Evolutionary conservation across 2,329 filamentous ascomycete genomes (phyloP), one percentile per base, ranked within the genome.

Genomic region (Sordariomycetes sp.): DNA sequence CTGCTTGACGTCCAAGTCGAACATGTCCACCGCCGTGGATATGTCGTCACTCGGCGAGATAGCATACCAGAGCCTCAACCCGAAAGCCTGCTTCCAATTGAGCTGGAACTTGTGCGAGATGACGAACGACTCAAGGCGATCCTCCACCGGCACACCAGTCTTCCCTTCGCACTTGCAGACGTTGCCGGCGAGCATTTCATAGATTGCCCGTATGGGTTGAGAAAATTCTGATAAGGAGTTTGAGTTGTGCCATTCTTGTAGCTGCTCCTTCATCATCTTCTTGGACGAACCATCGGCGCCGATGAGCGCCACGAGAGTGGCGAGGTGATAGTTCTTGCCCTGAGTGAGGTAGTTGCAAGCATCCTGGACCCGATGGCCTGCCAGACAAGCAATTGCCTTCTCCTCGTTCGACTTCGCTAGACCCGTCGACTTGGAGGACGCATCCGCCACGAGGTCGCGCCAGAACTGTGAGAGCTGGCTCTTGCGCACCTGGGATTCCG

Each of bases 41-140:
- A 96, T 77, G 39, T 83, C 79, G 52, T 90, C 86, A 45, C 84
- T 77, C 36, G 80, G 75, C 2, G 81, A 77, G 48, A 84, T 87
- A 52, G 85, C 85, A 68, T 96, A 99, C 88, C 90, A 97, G 1
- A 99, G 76, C 51, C 91, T 84, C 54, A 99, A 77, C 12, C 89
- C 92, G 69, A 99, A 96, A 0, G 91, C 86, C 66, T 95, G 91
- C 68, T 89, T 85, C 94, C 94, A 99, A 67, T 95, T 88, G 39
- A 99, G 76, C 4, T 83, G 83, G 67, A 96, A 99, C 53, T 85
- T 85, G 64, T 87, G 80, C 1, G 90, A 88, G 62, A 99, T 88
- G 57, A 84, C 79, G 66, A 99, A 96, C 0, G 86, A 86, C 15
- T 85, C 80, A 45, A 86, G 80, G 52, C 87, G 85, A 70, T 97